Conservation (phyloP, 2,329 filamentous ascomycete genomes). For the Gliomastix tumulicola region DNA sequence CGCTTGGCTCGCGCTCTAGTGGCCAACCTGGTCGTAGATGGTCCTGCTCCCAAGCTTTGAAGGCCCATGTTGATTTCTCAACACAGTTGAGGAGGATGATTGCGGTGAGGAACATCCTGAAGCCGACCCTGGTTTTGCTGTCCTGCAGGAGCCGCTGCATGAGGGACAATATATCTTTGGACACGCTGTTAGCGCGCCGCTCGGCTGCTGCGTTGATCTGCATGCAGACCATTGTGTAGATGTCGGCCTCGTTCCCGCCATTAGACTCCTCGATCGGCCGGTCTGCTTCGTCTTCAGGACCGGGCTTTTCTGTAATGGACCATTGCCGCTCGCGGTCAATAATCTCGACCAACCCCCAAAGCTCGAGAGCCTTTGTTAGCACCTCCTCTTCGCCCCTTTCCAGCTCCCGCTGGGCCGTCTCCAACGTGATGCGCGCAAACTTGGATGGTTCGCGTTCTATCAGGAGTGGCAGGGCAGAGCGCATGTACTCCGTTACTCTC, state of each 20-base stretch:
- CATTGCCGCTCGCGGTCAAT: slow-evolving; percentile 58
- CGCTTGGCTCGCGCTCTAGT: slow-evolving; percentile 46
- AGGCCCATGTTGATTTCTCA: slow-evolving; percentile 63
- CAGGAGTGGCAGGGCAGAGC: slow-evolving; percentile 48
- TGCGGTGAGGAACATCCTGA: slow-evolving; percentile 54
- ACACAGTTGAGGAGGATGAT: slow-evolving; percentile 59
- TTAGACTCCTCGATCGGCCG: slow-evolving; percentile 41
- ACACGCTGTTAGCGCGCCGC: slow-evolving; percentile 53
- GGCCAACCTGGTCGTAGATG: slow-evolving; percentile 55
- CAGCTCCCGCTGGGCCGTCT: slow-evolving; percentile 39
- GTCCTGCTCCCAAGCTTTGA: slow-evolving; percentile 61
- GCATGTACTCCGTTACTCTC: slow-evolving; percentile 55
- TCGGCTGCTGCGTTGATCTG: slow-evolving; percentile 60
- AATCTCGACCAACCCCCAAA: slow-evolving; percentile 60
- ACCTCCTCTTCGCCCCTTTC: slow-evolving; percentile 45
- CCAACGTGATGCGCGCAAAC: slow-evolving; percentile 52
- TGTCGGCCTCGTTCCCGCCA: slow-evolving; percentile 42
- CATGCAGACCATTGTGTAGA: slow-evolving; percentile 55
- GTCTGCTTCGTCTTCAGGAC: slow-evolving; percentile 29
- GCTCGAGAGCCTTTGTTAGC: slow-evolving; percentile 50
- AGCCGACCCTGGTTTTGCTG: slow-evolving; percentile 51
- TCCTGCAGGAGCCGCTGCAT: slow-evolving; percentile 57
- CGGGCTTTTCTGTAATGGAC: slow-evolving; percentile 44
- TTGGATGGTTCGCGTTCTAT: slow-evolving; percentile 52
- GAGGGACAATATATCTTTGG: slow-evolving; percentile 48